Percentiles rank a stretch among this genome's conserved stretches.
Evolutionary conservation across 768 basidiomycete genomes (phyloP).

Genomic region (Lactarius akahatsu): DNA sequence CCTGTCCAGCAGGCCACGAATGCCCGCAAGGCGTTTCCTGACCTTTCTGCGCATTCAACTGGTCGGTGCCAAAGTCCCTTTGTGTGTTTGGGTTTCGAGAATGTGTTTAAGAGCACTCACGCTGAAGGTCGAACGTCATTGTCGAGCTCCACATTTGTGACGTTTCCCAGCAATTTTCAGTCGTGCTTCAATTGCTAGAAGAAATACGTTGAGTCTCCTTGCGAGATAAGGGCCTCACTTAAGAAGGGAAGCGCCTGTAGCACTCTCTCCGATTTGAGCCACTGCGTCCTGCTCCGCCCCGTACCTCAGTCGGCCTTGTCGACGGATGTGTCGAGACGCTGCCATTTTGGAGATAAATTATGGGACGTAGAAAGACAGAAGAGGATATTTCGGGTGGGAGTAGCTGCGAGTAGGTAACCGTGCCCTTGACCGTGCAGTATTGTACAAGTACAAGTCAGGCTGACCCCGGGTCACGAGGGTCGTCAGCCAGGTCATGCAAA

Average conservation of each 20-base stretch:
- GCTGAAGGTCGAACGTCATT: slow-evolving; percentile 10
- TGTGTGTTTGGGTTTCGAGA: not conserved
- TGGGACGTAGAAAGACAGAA: too few relatives aligned
- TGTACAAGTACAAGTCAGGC: too few relatives aligned
- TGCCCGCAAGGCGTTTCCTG: slow-evolving; percentile 32
- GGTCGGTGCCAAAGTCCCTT: not conserved
- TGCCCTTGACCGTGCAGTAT: too few relatives aligned
- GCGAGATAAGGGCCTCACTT: not conserved
- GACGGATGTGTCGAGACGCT: too few relatives aligned
- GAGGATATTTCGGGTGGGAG: too few relatives aligned
- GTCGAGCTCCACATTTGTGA: slow-evolving; percentile 4
- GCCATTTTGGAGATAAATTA: too few relatives aligned
- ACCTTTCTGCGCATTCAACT: too few relatives aligned
- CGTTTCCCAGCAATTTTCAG: slow-evolving; percentile 17
- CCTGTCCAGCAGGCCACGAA: slow-evolving; percentile 49
- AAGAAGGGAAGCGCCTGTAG: not conserved
- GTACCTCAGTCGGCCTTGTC: too few relatives aligned
- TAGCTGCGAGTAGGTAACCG: too few relatives aligned
- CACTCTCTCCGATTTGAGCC: not conserved
- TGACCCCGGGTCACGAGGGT: too few relatives aligned
- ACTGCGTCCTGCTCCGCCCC: too few relatives aligned
- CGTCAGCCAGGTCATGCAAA: too few relatives aligned
- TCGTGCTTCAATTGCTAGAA: slow-evolving; percentile 24
- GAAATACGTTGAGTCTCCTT: not conserved
- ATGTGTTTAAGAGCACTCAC: slow-evolving; percentile 9